Evolutionary conservation across 257 asterid species (phyloP).

Genomic region (Ilex asprella): DNA sequence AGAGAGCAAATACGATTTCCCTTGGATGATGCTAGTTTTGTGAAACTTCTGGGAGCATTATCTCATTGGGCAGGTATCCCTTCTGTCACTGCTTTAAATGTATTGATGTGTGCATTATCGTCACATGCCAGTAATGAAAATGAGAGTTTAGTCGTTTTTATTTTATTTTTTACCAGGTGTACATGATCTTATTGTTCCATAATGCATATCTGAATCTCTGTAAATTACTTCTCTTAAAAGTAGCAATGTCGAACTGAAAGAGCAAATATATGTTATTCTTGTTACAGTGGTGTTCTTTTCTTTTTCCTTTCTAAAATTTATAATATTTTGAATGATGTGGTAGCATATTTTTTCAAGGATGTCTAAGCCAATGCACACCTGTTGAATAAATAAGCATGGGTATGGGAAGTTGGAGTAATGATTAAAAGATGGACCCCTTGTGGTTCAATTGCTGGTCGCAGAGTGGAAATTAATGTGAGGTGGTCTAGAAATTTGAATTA

Average conservation of each 20-base stretch:
- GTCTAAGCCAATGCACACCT: neutral
- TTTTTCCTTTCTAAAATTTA: neutral
- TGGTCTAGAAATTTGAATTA: too few species aligned
- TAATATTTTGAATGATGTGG: neutral
- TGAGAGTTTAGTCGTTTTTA: too few species aligned
- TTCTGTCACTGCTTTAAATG: neutral
- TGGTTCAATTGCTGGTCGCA: too few species aligned
- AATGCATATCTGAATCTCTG: too few species aligned
- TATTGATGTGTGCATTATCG: neutral
- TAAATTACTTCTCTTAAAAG: too few species aligned
- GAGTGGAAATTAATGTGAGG: too few species aligned
- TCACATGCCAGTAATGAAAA: too few species aligned
- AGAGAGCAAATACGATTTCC: conserved; percentile 28
- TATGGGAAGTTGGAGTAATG: neutral
- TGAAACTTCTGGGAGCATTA: conserved; percentile 62
- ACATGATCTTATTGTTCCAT: too few species aligned
- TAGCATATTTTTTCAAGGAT: neutral
- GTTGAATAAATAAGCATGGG: neutral
- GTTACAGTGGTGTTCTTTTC: neutral
- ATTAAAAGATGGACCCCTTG: too few species aligned
- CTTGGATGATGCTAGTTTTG: conserved; percentile 33
- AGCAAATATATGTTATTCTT: too few species aligned
- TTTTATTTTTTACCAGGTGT: too few species aligned
- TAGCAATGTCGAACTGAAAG: too few species aligned
- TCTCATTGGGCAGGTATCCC: conserved; percentile 55